Percentiles rank a stretch among this genome's conserved stretches.
These are phyloP conservation scores for Alternaria sp. DNA, from an alignment of 2,329 filamentous ascomycete species.

Conservation along the genomic window DNA sequence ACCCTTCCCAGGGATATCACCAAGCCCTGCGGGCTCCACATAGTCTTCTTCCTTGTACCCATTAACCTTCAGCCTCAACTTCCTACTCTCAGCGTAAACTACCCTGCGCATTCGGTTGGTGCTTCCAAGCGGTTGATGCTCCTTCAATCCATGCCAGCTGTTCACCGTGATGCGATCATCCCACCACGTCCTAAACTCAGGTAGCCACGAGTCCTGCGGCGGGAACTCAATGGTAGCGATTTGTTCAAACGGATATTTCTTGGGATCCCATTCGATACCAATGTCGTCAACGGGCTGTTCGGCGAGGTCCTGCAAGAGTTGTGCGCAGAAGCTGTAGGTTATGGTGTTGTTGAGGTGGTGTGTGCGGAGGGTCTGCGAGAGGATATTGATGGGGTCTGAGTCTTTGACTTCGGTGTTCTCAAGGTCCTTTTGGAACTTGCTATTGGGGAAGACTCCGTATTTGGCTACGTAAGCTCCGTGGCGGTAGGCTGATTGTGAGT, in stretches of 20 bases:
- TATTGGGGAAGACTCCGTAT: conserved; percentile 54
- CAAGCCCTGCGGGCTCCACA: conserved; percentile 46
- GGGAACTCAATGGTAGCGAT: conserved; percentile 53
- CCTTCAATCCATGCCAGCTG: conserved; percentile 50
- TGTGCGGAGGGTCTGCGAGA: conserved; percentile 28
- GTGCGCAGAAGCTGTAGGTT: conserved; percentile 51
- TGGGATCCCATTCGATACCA: conserved; percentile 54
- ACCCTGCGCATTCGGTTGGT: conserved; percentile 52
- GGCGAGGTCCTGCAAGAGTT: conserved; percentile 55
- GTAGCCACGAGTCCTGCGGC: conserved; percentile 50
- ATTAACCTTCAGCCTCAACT: conserved; percentile 49
- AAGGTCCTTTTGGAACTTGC: conserved; percentile 51
- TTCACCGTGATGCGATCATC: conserved; percentile 51
- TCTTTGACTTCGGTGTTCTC: conserved; percentile 43
- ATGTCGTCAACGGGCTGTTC: conserved; percentile 50
- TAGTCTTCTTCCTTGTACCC: conserved; percentile 46
- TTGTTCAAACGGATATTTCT: conserved; percentile 57
- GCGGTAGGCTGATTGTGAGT: conserved; percentile 58
- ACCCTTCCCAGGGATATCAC: conserved; percentile 43
- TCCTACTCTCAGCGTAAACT: conserved; percentile 51
- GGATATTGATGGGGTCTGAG: conserved; percentile 36
- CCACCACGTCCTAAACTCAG: conserved; percentile 51
- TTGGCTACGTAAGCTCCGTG: conserved; percentile 58
- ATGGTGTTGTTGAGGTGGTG: conserved; percentile 27
- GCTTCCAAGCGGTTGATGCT: conserved; percentile 49